Percentiles rank a stretch among this genome's conserved stretches.
Evolutionary conservation across 2,329 filamentous ascomycete genomes (phyloP).

Genomic region (Aspergillus fischeri): DNA sequence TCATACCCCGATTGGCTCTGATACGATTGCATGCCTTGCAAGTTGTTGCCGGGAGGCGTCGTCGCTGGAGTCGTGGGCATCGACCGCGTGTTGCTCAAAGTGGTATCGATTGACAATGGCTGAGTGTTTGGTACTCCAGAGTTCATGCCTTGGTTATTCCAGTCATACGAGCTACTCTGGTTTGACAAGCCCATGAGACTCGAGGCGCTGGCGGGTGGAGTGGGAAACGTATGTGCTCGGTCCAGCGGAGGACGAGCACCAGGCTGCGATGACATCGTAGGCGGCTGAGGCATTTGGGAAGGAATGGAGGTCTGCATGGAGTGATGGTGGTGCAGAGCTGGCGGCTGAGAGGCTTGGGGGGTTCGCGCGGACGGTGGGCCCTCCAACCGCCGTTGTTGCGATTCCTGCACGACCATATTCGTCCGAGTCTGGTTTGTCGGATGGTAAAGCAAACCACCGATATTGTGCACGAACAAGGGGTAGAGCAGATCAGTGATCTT

Average conservation of each 20-base stretch:
- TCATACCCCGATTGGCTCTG: slow-evolving; percentile 70
- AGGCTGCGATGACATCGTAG: slow-evolving; percentile 59
- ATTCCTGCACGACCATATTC: slow-evolving; percentile 82
- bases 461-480: slow-evolving; percentile 96
- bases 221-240: slow-evolving; percentile 87
- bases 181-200: slow-evolving; percentile 74
- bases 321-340: slow-evolving; percentile 59
- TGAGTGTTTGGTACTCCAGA: slow-evolving; percentile 60
- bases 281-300: slow-evolving; percentile 61
- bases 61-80: slow-evolving; percentile 89
- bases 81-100: slow-evolving; percentile 72
- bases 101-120: slow-evolving; percentile 76
- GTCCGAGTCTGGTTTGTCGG: slow-evolving; percentile 75
- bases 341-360: slow-evolving; percentile 65
- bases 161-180: slow-evolving; percentile 73
- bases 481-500: slow-evolving; percentile 96
- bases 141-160: slow-evolving; percentile 63
- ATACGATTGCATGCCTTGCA: slow-evolving; percentile 78
- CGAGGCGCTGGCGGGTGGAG: slow-evolving; percentile 87
- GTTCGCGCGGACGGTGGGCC: slow-evolving; percentile 42
- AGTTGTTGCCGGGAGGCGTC: slow-evolving; percentile 73
- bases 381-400: slow-evolving; percentile 70
- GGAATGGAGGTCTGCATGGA: slow-evolving; percentile 60
- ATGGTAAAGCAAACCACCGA: slow-evolving; percentile 88
- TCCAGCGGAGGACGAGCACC: slow-evolving; percentile 69